Evolutionary conservation across 2,329 filamentous ascomycete species (phyloP), one percentile per base, ranked within the genome.

Genomic region (Fusarium miscanthi): DNA sequence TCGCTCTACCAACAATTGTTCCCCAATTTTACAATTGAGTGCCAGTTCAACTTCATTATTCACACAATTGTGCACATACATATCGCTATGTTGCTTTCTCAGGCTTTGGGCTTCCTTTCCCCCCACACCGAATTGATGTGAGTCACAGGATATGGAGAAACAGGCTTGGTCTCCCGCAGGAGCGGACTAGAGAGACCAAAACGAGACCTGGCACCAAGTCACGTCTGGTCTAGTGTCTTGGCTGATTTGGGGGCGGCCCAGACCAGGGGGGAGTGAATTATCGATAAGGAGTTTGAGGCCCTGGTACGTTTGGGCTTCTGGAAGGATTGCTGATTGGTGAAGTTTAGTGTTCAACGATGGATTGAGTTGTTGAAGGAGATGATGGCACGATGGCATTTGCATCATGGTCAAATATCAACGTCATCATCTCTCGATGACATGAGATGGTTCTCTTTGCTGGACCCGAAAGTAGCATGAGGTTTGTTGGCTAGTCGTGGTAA

Each of bases 141-240:
- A 77, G 76, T 77, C 76, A 77, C 76, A 77, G 66, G 72, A 73
- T 70, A 69, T 63, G 59, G 59, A 71, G 63, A 70, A 76, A 62
- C 63, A 74, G 67, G 73, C 67, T 74, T 69, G 54, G 59, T 52
- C 66, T 74, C 42, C 67, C 46, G 56, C 68, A 74, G 66, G 74
- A 59, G 49, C 68, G 66, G 56, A 70, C 61, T 63, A 70, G 57
- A 67, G 65, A 74, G 57, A 53, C 70, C 74, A 66, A 74, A 76
- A 76, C 73, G 62, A 73, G 72, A 63, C 74, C 60, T 69, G 64
- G 42, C 63, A 49, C 73, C 70, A 77, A 51, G 45, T 75, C 63
- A 31, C 53, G 41, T 54, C 27, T 19, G 58, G 67, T 42, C 63
- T 77, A 77, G 75, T 58, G 63, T 54, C 63, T 67, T 52, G 40